These are phyloP conservation scores for Amylostereum areolatum DNA, from an alignment of 1,284 basidiomycete species.

Conservation along the genomic window DNA sequence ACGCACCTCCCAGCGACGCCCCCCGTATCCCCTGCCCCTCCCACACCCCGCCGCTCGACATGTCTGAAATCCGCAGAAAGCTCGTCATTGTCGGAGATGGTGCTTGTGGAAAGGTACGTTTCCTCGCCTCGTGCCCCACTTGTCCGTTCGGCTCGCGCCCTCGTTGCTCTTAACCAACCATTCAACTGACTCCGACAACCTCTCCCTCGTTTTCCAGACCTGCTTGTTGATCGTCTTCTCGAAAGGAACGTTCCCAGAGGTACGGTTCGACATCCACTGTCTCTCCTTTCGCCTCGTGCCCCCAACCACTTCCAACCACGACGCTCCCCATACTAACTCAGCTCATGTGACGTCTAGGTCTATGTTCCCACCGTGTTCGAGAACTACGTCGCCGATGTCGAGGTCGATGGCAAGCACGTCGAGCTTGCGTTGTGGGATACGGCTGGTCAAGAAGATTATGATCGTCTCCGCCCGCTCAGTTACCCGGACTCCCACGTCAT, in stretches of 20 bases:
- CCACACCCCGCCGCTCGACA: constrained; percentile 5
- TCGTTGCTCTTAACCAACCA: not conserved
- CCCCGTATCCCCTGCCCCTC: too few relatives aligned
- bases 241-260: constrained; percentile 76
- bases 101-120: constrained; percentile 49
- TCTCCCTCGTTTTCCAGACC: constrained; percentile 28
- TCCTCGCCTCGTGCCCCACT: not conserved
- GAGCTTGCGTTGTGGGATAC: constrained; percentile 81
- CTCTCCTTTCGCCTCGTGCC: not conserved
- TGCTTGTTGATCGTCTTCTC: constrained; percentile 61
- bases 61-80: constrained; percentile 47
- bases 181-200: not conserved
- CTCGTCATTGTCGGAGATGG: constrained; percentile 55
- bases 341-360: constrained; percentile 18
- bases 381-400: constrained; percentile 67
- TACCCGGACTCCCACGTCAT: constrained; percentile 79
- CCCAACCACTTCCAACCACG: constrained; percentile 9
- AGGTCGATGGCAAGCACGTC: constrained; percentile 72
- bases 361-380: constrained; percentile 79
- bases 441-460: constrained; percentile 70
- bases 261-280: constrained; percentile 20
- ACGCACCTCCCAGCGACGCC: too few relatives aligned
- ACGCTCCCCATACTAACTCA: constrained; percentile 11
- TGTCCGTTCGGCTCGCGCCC: constrained; percentile 3
- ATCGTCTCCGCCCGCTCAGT: constrained; percentile 67